Evolutionary conservation across 2,329 filamentous ascomycete genomes (phyloP).

Genomic region (Thyridium curvatum): DNA sequence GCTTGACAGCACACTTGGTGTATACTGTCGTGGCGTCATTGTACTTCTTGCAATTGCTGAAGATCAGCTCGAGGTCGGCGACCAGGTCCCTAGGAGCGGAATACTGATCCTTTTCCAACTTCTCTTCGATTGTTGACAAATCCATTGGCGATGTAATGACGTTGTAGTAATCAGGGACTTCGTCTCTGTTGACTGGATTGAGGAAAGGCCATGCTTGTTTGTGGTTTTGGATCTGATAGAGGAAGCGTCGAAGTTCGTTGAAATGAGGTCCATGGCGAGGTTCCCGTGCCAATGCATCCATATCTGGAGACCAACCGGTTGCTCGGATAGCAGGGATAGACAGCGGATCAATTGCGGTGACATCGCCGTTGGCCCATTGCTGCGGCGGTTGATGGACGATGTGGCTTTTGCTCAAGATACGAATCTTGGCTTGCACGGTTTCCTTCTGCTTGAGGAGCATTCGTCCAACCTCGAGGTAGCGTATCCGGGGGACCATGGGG

Average conservation of each 20-base stretch:
- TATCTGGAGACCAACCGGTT: slow-evolving; percentile 68
- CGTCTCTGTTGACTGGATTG: slow-evolving; percentile 67
- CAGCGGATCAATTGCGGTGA: slow-evolving; percentile 56
- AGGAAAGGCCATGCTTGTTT: slow-evolving; percentile 69
- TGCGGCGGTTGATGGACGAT: slow-evolving; percentile 61
- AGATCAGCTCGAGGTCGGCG: slow-evolving; percentile 63
- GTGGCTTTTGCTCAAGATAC: slow-evolving; percentile 64
- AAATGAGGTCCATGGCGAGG: slow-evolving; percentile 71
- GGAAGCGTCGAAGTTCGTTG: slow-evolving; percentile 64
- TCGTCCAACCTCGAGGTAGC: slow-evolving; percentile 62
- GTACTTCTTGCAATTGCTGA: slow-evolving; percentile 67
- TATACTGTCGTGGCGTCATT: slow-evolving; percentile 72
- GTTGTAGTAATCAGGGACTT: slow-evolving; percentile 73
- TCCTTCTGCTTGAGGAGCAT: slow-evolving; percentile 75
- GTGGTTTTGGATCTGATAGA: slow-evolving; percentile 70
- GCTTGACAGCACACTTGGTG: slow-evolving; percentile 65
- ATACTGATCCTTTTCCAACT: slow-evolving; percentile 67
- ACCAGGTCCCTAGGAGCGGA: slow-evolving; percentile 67
- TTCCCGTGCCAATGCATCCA: slow-evolving; percentile 69
- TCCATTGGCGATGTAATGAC: slow-evolving; percentile 77
- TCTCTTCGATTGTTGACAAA: slow-evolving; percentile 66
- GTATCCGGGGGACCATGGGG: slow-evolving; percentile 67
- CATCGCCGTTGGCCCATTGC: slow-evolving; percentile 58
- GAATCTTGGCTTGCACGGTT: slow-evolving; percentile 65
- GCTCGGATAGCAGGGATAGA: slow-evolving; percentile 61